These are phyloP conservation scores for Pseudogymnoascus destructans DNA, from an alignment of 2,329 filamentous ascomycete species.

Conservation along the genomic window DNA sequence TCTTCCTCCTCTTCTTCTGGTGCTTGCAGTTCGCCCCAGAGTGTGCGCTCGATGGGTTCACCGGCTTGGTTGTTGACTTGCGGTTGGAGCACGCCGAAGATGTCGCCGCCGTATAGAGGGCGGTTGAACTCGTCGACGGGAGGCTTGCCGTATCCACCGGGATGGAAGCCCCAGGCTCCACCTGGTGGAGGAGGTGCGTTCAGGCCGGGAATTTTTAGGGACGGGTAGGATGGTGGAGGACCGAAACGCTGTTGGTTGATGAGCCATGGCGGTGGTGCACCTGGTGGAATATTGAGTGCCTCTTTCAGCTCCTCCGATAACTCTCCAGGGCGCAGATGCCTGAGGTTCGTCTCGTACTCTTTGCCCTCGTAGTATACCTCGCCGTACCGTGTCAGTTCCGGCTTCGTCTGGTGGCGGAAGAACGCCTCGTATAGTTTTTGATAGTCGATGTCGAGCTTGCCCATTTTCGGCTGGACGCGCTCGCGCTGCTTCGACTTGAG, in stretches of 20 bases:
- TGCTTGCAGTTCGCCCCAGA: constrained; percentile 87
- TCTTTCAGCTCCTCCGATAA: constrained; percentile 81
- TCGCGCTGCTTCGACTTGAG: constrained; percentile 94
- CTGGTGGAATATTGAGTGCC: constrained; percentile 83
- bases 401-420: constrained; percentile 95
- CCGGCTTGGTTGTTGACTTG: constrained; percentile 50
- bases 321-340: constrained; percentile 81
- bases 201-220: constrained; percentile 85
- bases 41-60: constrained; percentile 70
- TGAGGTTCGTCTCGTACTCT: constrained; percentile 89
- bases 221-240: constrained; percentile 85
- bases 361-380: constrained; percentile 99
- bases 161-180: constrained; percentile 86
- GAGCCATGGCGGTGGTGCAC: constrained; percentile 89
- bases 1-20: constrained; percentile 59
- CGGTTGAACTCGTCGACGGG: constrained; percentile 88
- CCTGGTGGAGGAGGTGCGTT: constrained; percentile 87
- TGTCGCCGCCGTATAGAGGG: constrained; percentile 84
- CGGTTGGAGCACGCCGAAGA: constrained; percentile 65
- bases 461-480: constrained; percentile 88
- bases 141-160: constrained; percentile 91
- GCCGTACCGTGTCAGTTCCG: constrained; percentile 81
- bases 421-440: constrained; percentile 97
- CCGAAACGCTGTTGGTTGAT: constrained; percentile 94
- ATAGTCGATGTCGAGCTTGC: constrained; percentile 95